Evolutionary conservation across 345 rosid genomes (phyloP).

Genomic region (Eucalyptus guilfoylei): DNA sequence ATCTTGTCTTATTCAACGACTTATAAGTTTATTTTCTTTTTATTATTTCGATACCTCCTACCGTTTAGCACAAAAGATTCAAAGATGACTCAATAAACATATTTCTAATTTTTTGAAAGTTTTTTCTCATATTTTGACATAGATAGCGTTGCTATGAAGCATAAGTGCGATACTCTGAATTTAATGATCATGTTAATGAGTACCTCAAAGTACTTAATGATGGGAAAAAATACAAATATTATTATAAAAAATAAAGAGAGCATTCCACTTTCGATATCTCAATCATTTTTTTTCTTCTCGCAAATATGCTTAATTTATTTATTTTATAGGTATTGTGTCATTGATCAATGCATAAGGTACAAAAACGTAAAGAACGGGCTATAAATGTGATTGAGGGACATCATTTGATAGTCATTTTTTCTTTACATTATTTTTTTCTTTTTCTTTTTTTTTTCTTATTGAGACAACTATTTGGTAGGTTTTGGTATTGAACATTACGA

Average conservation of each 20-base stretch:
- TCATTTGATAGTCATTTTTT: no score
- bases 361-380: accelerated
- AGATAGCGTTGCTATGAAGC: background rate
- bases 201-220: background rate
- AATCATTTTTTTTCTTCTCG: no score
- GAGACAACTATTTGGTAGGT: no score
- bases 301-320: no score
- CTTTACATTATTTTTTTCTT: no score
- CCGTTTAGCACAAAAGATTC: background rate
- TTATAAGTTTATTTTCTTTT: background rate
- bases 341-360: no score
- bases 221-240: background rate
- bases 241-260: no score
- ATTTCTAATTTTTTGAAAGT: background rate
- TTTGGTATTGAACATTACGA: no score
- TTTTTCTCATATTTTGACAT: background rate
- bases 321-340: no score
- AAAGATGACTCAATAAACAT: background rate
- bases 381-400: no score
- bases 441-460: no score
- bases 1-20: background rate
- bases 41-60: background rate
- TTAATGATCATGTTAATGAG: background rate
- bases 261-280: no score
- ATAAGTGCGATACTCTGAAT: background rate